Evolutionary conservation across 345 rosid genomes (phyloP), one percentile per base, ranked within the genome.

Genomic region (Barbarea vulgaris): DNA sequence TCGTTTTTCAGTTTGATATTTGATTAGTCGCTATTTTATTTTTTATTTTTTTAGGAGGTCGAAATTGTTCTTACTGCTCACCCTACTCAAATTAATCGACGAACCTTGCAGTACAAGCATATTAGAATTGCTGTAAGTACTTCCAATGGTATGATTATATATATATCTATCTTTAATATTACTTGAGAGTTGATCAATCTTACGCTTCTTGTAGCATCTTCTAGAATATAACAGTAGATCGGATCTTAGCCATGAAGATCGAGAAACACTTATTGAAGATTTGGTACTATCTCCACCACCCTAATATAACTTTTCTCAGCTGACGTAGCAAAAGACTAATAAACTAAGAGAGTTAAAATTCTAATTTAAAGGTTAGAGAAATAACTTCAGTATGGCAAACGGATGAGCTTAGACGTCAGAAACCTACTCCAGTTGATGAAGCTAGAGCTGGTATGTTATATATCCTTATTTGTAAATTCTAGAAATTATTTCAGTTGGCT

Each of bases 21-120:
- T 64, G 63, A 31, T 47, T 74, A 36, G 10, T 60, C 9, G 31
- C 11, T 54, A 15, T 3, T 3, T 64, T 28, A n/a, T 56, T 3
- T 28, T 30, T 30, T 30, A 30, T 30, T 17, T 77, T 30, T 17
- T 77, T 87, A 93, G 93, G 98, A 86, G 81, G 93, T 94, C 33
- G 98, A 94, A 83, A 91, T 94, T 71, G 98, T 94, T 80, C 97
- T 94, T 52, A 94, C 97, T 60, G 98, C 98, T 52, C 98, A 94
- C 80, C 98, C 98, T 52, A 94, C 98, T 78, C 98, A 94, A 84
- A 94, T 94, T 69, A 88, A 88, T 69, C 91, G 98, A 4, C 86
- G 98, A 54, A 94, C 98, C 72, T 86, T 91, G 83, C 98, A 94
- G 64, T 91, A 94, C 81, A 94, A 91, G 76, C 98, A 94, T 88